These are phyloP conservation scores for Elongisporangium anandrum DNA, from an alignment of 352 stramenopile genomes.

Conservation along the genomic window DNA sequence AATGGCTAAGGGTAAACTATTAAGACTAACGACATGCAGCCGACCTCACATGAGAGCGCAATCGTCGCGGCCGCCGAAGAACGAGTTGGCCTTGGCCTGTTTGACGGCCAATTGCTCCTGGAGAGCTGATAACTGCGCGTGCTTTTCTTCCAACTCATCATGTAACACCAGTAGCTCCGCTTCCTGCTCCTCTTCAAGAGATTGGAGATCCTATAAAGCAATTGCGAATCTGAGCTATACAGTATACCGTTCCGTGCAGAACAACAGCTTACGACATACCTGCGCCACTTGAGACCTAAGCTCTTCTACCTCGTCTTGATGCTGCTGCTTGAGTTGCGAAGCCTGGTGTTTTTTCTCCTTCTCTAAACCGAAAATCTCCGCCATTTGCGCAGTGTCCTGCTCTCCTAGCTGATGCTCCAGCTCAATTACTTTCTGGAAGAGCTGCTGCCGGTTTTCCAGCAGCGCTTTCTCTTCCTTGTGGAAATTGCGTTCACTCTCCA, in stretches of 20 bases:
- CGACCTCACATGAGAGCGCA: conserved; percentile 39
- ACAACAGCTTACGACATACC: conserved; percentile 18
- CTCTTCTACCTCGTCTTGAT: conserved; percentile 54
- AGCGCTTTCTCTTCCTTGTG: conserved; percentile 66
- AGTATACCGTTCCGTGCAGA: too few relatives aligned
- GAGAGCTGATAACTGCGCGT: conserved; percentile 35
- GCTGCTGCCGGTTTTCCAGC: conserved; percentile 54
- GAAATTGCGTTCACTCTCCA: conserved; percentile 62
- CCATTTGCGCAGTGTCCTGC: conserved; percentile 60
- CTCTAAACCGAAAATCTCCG: conserved; percentile 56
- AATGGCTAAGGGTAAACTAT: too few relatives aligned
- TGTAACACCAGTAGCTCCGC: conserved; percentile 41
- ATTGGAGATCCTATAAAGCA: conserved; percentile 41
- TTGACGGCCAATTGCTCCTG: conserved; percentile 44
- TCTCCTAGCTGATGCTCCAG: conserved; percentile 61
- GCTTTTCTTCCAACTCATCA: conserved; percentile 45
- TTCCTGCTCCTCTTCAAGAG: conserved; percentile 57
- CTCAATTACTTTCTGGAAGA: conserved; percentile 59
- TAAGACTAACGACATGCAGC: not conserved
- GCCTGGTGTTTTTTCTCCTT: conserved; percentile 48
- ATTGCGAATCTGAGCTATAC: not conserved
- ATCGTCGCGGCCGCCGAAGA: conserved; percentile 41
- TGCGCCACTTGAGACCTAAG: conserved; percentile 55
- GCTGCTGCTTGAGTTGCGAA: conserved; percentile 27
- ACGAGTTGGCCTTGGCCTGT: conserved; percentile 28